A percentile compares a stretch with the other conserved stretches of the same genome.
phyloP scores from a whole-genome alignment of 129 eudicot species.

The Arctium minus region DNA sequence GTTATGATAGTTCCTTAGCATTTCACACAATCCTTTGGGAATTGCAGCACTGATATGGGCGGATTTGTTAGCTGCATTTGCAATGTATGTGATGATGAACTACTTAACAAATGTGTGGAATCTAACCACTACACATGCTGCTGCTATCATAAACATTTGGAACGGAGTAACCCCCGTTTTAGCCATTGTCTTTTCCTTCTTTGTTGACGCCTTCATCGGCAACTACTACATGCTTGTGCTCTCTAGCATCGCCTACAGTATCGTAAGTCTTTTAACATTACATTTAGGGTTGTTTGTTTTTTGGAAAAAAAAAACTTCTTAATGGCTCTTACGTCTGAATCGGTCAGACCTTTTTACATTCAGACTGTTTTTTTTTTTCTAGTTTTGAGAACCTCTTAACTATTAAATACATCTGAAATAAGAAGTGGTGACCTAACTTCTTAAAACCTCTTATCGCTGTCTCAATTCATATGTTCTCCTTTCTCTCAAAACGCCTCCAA shows the following conservation, averaged over 20 bases:
- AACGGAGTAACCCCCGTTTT: conserved; percentile 27
- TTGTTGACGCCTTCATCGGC: conserved; percentile 40
- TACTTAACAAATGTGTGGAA: conserved; percentile 67
- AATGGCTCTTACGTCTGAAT: too few species aligned
- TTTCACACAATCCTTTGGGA: background rate
- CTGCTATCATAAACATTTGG: conserved; percentile 60
- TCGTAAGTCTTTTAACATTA: conserved; percentile 24
- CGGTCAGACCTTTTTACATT: too few species aligned
- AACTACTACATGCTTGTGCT: conserved; percentile 44
- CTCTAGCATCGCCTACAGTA: conserved; percentile 45
- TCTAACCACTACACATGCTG: conserved; percentile 53
- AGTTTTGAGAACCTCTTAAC: too few species aligned
- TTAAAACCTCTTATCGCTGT: too few species aligned
- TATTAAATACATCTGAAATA: too few species aligned
- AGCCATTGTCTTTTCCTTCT: conserved; percentile 28
- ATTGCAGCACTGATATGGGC: conserved; percentile 44
- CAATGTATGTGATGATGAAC: conserved; percentile 45
- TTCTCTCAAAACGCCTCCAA: too few species aligned
- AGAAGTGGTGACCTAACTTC: too few species aligned
- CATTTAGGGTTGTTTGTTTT: background rate
- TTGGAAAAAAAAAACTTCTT: too few species aligned
- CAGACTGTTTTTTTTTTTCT: too few species aligned
- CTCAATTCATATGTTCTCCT: too few species aligned
- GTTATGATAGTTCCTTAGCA: background rate
- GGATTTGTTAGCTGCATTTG: conserved; percentile 42